These are phyloP conservation scores for Aureobasidium sp. DNA, from an alignment of 2,329 filamentous ascomycete genomes.

Conservation along the genomic window DNA sequence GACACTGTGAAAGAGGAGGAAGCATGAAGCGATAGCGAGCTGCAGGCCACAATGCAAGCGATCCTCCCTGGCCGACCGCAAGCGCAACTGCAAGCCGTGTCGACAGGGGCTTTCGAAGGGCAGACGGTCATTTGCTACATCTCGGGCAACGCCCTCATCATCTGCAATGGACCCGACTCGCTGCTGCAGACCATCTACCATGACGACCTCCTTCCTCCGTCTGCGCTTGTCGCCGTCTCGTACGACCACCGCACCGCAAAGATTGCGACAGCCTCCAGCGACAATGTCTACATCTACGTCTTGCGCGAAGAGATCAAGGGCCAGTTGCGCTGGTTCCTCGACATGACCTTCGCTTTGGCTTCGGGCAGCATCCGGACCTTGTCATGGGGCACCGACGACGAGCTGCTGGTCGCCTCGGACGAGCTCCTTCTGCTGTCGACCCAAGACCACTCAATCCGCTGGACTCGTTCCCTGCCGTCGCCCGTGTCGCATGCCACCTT, in stretches of 20 bases:
- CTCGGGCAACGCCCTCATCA: conserved; percentile 76
- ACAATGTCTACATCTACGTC: conserved; percentile 65
- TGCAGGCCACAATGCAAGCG: conserved; percentile 52
- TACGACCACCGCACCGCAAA: conserved; percentile 78
- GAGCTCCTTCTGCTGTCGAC: conserved; percentile 62
- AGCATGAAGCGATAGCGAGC: background rate
- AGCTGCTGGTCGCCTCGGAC: conserved; percentile 69
- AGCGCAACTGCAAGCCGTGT: conserved; percentile 68
- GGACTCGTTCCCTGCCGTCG: conserved; percentile 67
- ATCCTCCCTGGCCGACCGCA: conserved; percentile 72
- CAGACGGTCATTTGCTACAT: conserved; percentile 75
- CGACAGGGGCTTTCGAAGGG: conserved; percentile 63
- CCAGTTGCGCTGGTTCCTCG: conserved; percentile 62
- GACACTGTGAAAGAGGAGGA: background rate
- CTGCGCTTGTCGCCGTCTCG: conserved; percentile 63
- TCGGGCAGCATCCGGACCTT: conserved; percentile 37
- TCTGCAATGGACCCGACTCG: conserved; percentile 64
- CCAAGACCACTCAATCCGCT: conserved; percentile 40
- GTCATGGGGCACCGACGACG: conserved; percentile 81
- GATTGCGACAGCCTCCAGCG: conserved; percentile 65
- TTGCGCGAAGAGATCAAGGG: conserved; percentile 65
- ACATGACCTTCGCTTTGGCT: conserved; percentile 44
- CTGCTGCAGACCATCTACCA: conserved; percentile 89
- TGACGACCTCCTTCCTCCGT: conserved; percentile 47
- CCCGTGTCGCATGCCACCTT: conserved; percentile 65